A percentile compares a stretch with the other conserved stretches of the same genome.
phyloP scores from a whole-genome alignment of 1,284 basidiomycete genomes.

The Pseudozyma sp. region DNA sequence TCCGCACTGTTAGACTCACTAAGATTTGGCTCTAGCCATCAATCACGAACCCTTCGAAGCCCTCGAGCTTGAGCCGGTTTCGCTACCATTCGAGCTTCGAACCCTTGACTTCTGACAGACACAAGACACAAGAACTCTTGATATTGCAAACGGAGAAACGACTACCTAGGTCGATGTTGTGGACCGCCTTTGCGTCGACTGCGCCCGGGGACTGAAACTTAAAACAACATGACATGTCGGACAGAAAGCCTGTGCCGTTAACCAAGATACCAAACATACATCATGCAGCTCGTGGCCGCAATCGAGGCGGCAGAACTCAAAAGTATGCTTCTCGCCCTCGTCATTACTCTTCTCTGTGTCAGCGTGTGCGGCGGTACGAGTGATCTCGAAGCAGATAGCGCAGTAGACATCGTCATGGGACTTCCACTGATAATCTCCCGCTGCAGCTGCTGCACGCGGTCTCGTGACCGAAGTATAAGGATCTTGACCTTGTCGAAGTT shows the following conservation, averaged over 20 bases:
- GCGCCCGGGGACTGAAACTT: slow-evolving; percentile 36
- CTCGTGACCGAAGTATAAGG: slow-evolving; percentile 24
- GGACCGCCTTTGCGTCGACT: not conserved
- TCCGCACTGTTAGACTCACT: too few species aligned
- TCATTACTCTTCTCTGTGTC: not conserved
- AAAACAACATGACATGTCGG: slow-evolving; percentile 53
- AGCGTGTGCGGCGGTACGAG: slow-evolving; percentile 10
- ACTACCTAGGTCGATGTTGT: slow-evolving; percentile 1
- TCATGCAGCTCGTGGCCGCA: slow-evolving; percentile 58
- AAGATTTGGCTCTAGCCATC: not conserved
- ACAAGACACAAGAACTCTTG: too few species aligned
- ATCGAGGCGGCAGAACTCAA: slow-evolving; percentile 45
- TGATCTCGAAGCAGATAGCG: slow-evolving; percentile 55
- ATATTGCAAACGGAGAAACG: not conserved
- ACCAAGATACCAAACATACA: slow-evolving; percentile 52
- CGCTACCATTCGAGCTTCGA: too few species aligned
- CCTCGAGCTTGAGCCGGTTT: not conserved
- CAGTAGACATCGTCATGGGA: slow-evolving; percentile 48
- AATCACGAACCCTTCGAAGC: too few species aligned
- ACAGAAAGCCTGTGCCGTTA: slow-evolving; percentile 55
- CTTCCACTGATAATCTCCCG: slow-evolving; percentile 47
- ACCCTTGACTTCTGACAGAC: not conserved
- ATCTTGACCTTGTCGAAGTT: slow-evolving; percentile 22
- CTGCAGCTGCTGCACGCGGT: slow-evolving; percentile 28
- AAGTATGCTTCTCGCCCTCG: not conserved